A percentile compares a stretch with the other conserved stretches of the same genome.
Conservation (phyloP, 2,329 filamentous ascomycete genomes). For the Aspergillus fructus region DNA sequence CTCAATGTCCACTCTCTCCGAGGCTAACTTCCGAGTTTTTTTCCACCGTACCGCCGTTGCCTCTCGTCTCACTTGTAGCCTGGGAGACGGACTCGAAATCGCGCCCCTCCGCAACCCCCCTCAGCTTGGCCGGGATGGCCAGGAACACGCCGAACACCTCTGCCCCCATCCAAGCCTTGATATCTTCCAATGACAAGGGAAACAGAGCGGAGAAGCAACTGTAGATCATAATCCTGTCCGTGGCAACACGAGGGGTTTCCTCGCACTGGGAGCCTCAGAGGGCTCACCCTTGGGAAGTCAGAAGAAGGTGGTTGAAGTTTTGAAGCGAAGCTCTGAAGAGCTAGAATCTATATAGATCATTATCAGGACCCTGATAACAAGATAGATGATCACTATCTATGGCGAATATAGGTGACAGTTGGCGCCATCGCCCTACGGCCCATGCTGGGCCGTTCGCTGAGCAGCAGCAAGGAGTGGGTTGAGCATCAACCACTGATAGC, state of each 20-base stretch:
- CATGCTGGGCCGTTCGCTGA: slow-evolving; percentile 2
- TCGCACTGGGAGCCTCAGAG: not conserved
- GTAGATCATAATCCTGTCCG: slow-evolving; percentile 11
- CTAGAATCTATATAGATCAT: slow-evolving; percentile 4
- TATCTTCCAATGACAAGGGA: slow-evolving; percentile 1
- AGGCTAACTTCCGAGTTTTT: slow-evolving; percentile 6
- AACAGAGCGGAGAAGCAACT: slow-evolving; percentile 9
- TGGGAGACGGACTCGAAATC: not conserved
- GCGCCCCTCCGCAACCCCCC: not conserved
- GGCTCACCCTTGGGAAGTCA: not conserved
- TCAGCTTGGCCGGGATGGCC: slow-evolving; percentile 1
- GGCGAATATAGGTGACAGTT: slow-evolving; percentile 11
- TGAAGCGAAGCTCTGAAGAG: not conserved
- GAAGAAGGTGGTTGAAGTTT: slow-evolving; percentile 5
- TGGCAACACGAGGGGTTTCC: not conserved
- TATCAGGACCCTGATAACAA: slow-evolving; percentile 8
- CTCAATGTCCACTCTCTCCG: slow-evolving; percentile 8
- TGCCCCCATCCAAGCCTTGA: not conserved
- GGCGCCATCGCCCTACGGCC: slow-evolving; percentile 8
- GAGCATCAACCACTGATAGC: slow-evolving; percentile 3
- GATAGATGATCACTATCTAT: slow-evolving; percentile 11
- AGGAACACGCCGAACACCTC: slow-evolving; percentile 10
- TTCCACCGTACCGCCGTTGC: slow-evolving; percentile 6
- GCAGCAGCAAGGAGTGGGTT: not conserved
- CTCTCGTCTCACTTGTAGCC: not conserved